phyloP scores from a whole-genome alignment of 2,329 filamentous ascomycete species.

The Penicillium nordicum region DNA sequence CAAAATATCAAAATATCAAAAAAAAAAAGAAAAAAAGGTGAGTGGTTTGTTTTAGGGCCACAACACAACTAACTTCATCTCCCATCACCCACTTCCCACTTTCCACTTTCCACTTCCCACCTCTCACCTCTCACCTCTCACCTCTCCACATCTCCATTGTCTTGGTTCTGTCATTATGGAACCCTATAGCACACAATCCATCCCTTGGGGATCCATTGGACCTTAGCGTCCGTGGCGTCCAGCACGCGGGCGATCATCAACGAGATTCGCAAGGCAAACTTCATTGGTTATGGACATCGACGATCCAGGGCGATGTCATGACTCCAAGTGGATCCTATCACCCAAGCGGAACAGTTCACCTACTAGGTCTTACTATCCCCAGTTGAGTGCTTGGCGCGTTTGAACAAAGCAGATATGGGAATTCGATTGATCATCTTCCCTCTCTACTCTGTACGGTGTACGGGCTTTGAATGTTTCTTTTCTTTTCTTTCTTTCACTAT shows the following conservation, averaged over 20 bases:
- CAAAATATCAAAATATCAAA: neutral
- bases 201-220: neutral
- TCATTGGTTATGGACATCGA: slow-evolving; percentile 13
- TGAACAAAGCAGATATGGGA: slow-evolving; percentile 1
- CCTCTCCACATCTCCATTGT: slow-evolving; percentile 14
- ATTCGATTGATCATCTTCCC: slow-evolving; percentile 18
- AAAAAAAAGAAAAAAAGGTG: too few species aligned
- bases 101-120: neutral
- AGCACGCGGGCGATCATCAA: slow-evolving; percentile 18
- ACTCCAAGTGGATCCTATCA: slow-evolving; percentile 8
- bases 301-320: slow-evolving; percentile 22
- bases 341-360: slow-evolving; percentile 3
- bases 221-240: slow-evolving; percentile 6
- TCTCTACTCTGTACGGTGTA: neutral
- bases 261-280: slow-evolving; percentile 14
- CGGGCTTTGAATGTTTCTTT: neutral
- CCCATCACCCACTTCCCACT: neutral
- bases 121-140: neutral
- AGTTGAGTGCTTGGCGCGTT: slow-evolving; percentile 21
- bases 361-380: slow-evolving; percentile 9
- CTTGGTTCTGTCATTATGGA: neutral
- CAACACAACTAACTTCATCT: neutral
- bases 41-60: slow-evolving; percentile 2
- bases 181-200: neutral
- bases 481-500: neutral